Evolutionary conservation across 768 basidiomycete species (phyloP).

Genomic region (Pisolithus marmoratus): DNA sequence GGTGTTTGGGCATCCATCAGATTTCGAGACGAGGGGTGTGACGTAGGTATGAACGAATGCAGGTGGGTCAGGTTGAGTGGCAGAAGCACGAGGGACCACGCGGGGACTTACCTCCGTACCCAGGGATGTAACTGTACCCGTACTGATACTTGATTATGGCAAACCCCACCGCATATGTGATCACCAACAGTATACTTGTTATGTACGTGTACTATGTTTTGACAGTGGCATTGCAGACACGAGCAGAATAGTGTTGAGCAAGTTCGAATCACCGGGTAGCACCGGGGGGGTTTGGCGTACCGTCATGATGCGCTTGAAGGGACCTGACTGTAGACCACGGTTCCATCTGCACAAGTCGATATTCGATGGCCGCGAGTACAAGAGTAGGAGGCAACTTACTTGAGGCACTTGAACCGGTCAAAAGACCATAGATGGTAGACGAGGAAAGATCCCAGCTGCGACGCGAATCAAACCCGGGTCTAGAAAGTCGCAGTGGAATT

Average conservation of each 20-base stretch:
- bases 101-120: conserved; percentile 42
- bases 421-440: conserved; percentile 76
- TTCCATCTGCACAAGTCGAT: conserved; percentile 50
- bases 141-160: conserved; percentile 67
- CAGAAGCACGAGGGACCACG: neutral
- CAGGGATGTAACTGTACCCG: conserved; percentile 47
- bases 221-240: neutral
- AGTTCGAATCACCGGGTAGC: neutral
- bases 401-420: conserved; percentile 71
- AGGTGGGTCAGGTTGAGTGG: conserved; percentile 1
- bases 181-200: conserved; percentile 53
- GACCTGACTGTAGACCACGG: conserved; percentile 57
- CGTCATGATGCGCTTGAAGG: conserved; percentile 84
- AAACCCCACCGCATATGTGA: conserved; percentile 56
- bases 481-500: neutral
- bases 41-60: neutral
- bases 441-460: conserved; percentile 56
- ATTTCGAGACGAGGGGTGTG: neutral
- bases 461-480: neutral
- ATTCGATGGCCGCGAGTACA: neutral
- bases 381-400: conserved; percentile 31
- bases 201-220: conserved; percentile 65
- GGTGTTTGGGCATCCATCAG: neutral
- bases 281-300: conserved; percentile 35
- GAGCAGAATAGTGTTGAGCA: too few species aligned